Evolutionary conservation across 2,329 filamentous ascomycete species (phyloP).

Genomic region (Fusarium algeriense): DNA sequence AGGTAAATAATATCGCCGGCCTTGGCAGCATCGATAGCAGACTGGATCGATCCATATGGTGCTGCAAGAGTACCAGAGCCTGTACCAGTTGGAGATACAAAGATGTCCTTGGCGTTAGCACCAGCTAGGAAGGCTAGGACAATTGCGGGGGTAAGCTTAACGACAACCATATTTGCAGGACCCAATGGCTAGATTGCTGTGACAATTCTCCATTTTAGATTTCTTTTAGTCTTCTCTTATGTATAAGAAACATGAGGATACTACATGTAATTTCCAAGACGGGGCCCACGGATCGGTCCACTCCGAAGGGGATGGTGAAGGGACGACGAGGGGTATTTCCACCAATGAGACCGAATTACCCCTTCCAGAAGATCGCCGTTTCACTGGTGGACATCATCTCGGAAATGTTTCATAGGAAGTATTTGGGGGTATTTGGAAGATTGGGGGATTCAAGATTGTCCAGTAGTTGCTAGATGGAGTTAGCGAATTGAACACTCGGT

Average conservation of each 20-base stretch:
- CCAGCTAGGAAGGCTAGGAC: constrained; percentile 24
- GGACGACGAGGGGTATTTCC: constrained; percentile 18
- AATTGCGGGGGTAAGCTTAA: constrained; percentile 29
- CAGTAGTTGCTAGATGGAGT: background rate
- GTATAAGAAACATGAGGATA: no score
- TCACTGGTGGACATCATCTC: constrained; percentile 17
- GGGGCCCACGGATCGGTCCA: constrained; percentile 14
- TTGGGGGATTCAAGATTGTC: constrained; percentile 7
- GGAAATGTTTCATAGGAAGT: constrained; percentile 1
- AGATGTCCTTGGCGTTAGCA: constrained; percentile 53
- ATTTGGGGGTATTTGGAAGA: background rate
- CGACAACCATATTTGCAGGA: constrained; percentile 15
- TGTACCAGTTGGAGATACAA: constrained; percentile 58
- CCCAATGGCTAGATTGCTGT: constrained; percentile 1
- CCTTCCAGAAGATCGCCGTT: background rate
- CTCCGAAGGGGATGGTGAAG: constrained; percentile 6
- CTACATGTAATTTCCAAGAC: constrained; percentile 5
- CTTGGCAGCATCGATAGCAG: constrained; percentile 58
- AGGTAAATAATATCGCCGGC: constrained; percentile 61
- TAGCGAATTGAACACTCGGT: background rate
- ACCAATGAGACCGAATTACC: constrained; percentile 16
- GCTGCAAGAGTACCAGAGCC: constrained; percentile 55
- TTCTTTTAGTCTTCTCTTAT: background rate
- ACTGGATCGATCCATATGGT: constrained; percentile 61
- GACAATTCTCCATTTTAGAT: background rate